Conservation (phyloP, 2,329 filamentous ascomycete genomes). For the Neonectria coccinea region DNA sequence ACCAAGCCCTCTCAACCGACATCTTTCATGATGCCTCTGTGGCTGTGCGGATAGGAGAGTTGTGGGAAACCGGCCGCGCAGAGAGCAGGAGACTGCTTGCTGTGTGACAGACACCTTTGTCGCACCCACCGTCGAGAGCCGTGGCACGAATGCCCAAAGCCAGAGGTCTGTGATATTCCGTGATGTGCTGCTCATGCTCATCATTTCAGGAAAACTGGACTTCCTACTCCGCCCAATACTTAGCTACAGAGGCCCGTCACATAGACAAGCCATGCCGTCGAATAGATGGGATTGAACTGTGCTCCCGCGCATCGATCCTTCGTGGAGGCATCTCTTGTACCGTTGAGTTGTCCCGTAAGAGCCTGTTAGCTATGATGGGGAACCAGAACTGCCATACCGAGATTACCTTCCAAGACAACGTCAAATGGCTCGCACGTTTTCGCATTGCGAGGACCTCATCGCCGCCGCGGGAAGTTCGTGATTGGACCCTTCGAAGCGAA, state of each 20-base stretch:
- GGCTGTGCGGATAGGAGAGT: conserved; percentile 19
- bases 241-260: not conserved
- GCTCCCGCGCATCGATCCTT: conserved; percentile 11
- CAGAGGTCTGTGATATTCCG: conserved; percentile 12
- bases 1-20: no score
- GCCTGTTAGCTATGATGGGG: conserved; percentile 21
- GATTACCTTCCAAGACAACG: conserved; percentile 13
- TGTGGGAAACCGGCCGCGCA: conserved; percentile 17
- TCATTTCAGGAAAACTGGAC: no score
- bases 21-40: conserved; percentile 11
- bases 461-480: no score
- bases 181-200: no score
- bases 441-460: no score
- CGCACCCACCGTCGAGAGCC: conserved; percentile 15
- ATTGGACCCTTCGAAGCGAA: no score
- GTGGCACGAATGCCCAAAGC: conserved; percentile 20
- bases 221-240: no score
- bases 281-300: conserved; percentile 16
- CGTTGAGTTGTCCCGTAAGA: conserved; percentile 8
- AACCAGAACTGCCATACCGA: conserved; percentile 24
- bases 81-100: conserved; percentile 22
- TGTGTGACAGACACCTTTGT: conserved; percentile 19
- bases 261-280: not conserved
- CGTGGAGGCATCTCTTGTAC: conserved; percentile 19
- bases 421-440: no score